Base-by-base conservation (phyloP, 495 filamentous ascomycete species). In the Penicillium bovifimosum region DNA sequence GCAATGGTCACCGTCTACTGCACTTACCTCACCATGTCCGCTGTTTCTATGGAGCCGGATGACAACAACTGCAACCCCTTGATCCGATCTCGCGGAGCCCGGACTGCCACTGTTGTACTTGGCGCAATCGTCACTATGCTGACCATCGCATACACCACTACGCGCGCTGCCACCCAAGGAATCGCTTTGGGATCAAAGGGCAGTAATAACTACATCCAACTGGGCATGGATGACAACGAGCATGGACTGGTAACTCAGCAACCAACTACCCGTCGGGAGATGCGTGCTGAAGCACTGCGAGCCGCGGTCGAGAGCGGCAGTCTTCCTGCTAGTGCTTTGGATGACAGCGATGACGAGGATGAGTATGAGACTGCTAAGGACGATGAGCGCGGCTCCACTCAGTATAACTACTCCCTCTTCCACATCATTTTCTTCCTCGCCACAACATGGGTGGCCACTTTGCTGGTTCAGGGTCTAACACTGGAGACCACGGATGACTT, bases 1-100 rank as follows among this genome's bases (percentile, higher is more conserved):
- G 93, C 93, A 54, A 97, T 97, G 86, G 93, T 98, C 29, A 89
- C 92, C 1, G 80, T 95, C 50, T 98, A 98, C 76, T 97, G 93
- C 80, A 96, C 93, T 41, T 98, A 98, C 65, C 82, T 98, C 40
- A 98, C 93, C 60, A 89, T 98, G 85, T 96, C 91, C 4, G 95
- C 93, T 47, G 95, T 98, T 2, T 92, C 88, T 50, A 97, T 98
- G 93, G 92, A 98, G 61, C 93, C 93, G 4, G 93, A 98, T 72
- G 91, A 96, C 70, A 82, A 84, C 50, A 80, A 87, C 44, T 98
- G 93, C 81, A 98, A 98, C 73, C 93, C 93, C 3, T 73, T 97
- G 42, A 77, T 96, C 45, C 87, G 90, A 35, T 91, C 92, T 16
- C 84, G 87, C 32, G 90, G 88, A 49, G 92, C 92, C n/a, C 82